Conservation (phyloP, 2,329 filamentous ascomycete species). For the Ophiostoma himal-ulmi region DNA sequence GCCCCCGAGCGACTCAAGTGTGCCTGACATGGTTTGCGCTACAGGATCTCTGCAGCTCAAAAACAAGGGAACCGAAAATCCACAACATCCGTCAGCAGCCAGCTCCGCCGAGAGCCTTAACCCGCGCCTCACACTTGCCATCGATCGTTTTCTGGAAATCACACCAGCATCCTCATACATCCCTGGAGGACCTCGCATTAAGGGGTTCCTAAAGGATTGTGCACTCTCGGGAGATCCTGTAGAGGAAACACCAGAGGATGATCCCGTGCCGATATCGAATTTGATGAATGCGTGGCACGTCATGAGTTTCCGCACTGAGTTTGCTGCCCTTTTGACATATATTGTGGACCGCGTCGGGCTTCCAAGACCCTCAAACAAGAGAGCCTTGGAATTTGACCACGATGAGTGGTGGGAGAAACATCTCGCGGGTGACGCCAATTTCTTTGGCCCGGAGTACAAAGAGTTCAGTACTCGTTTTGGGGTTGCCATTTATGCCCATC, state of each 20-base stretch:
- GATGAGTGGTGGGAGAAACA: not conserved
- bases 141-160: not conserved
- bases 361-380: not conserved
- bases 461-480: too few relatives aligned
- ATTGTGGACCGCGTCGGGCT: not conserved
- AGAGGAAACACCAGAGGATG: not conserved
- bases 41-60: too few relatives aligned
- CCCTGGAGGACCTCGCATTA: not conserved
- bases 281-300: not conserved
- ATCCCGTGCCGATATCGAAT: not conserved
- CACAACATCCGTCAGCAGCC: not conserved
- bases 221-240: not conserved
- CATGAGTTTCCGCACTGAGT: not conserved
- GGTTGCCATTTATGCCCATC: not conserved
- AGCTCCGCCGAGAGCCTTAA: not conserved
- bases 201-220: not conserved
- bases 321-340: not conserved
- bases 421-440: not conserved
- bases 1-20: not conserved
- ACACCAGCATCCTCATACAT: not conserved
- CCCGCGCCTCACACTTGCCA: not conserved
- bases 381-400: not conserved
- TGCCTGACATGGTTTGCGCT: too few relatives aligned
- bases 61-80: too few relatives aligned
- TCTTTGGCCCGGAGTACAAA: not conserved